phyloP scores from a whole-genome alignment of 78 protist species.

The Speleostelium caveatum region DNA sequence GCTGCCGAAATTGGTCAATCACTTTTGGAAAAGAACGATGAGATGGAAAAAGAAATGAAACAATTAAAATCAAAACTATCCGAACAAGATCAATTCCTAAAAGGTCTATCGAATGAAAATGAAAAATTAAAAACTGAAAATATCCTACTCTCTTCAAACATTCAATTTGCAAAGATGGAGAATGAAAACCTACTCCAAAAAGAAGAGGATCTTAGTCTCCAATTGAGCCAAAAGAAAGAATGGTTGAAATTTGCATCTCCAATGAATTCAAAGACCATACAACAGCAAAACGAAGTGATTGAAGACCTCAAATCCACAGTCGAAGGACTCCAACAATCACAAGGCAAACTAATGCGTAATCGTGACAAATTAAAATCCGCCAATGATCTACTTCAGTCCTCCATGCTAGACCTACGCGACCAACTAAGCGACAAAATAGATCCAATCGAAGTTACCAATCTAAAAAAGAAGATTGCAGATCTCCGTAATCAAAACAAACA shows the following conservation, averaged over 20 bases:
- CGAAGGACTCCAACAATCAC: slow-evolving; percentile 11
- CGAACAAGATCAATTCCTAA: slow-evolving; percentile 25
- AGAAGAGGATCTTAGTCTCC: not conserved
- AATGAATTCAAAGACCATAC: not conserved
- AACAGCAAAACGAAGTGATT: slow-evolving; percentile 41
- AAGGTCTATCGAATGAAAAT: not conserved
- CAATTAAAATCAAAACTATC: not conserved
- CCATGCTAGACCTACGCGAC: slow-evolving; percentile 16
- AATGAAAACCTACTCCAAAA: not conserved
- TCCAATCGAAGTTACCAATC: not conserved
- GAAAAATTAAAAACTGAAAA: slow-evolving; percentile 38
- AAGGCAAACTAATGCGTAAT: slow-evolving; percentile 35
- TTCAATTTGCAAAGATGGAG: slow-evolving; percentile 5
- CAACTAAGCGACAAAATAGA: slow-evolving; percentile 33
- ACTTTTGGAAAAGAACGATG: slow-evolving; percentile 44
- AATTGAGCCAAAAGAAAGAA: not conserved
- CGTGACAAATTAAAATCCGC: slow-evolving; percentile 21
- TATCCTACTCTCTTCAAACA: not conserved
- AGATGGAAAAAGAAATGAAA: slow-evolving; percentile 42
- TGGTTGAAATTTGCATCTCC: slow-evolving; percentile 20
- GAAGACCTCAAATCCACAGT: slow-evolving; percentile 21
- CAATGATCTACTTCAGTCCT: slow-evolving; percentile 14
- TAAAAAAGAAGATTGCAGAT: slow-evolving; percentile 3
- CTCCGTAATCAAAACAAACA: slow-evolving; percentile 35
- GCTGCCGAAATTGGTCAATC: slow-evolving; percentile 77